Evolutionary conservation across 345 rosid species (phyloP), one percentile per base, ranked within the genome.

Genomic region (Euclidium syriacum): DNA sequence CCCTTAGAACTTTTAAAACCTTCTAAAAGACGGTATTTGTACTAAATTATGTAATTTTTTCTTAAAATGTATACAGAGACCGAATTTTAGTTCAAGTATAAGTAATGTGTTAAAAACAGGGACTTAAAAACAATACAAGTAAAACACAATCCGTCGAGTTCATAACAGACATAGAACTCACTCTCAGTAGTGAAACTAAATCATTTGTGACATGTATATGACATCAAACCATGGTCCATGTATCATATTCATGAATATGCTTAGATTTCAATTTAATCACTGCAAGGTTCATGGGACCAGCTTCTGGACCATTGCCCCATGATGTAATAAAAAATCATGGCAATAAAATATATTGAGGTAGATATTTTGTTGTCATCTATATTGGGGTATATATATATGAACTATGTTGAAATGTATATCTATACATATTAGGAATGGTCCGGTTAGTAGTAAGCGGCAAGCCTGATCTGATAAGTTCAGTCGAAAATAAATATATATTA

Each of bases 281-380:
- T 55, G 23, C 61, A 15, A 8, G 20, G 14, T 33, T 30, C 18
- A 32, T 65, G 71, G 68, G 71, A 56, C 57, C 71, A 46, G 44
- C 27, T 42, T 54, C 63, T 24, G 36, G 15, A 24, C 54, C 29
- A 65, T 42, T 23, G 27, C 6, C 22, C 19, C 62, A 43, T 24
- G 29, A 52, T 32, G 19, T 10, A 29, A 18, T 39, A 12, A 2
- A 64, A 32, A 7, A 24, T 44, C 7, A 26, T 24, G 20, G 12
- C 57, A n/a, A 26, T 49, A 16, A 17, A 12, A 17, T 39, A 48
- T 48, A 26, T 35, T 11, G 16, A 26, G 46, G 38, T 17, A 62
- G 27, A 49, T 62, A 36, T 35, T 39, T 34, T 10, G 6, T 2
- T 4, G 58, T 33, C 58, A 52, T 11, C 18, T 19, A 23, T 54